Base-by-base conservation (phyloP, 306 rosid species). In the Rosa multiflora region DNA sequence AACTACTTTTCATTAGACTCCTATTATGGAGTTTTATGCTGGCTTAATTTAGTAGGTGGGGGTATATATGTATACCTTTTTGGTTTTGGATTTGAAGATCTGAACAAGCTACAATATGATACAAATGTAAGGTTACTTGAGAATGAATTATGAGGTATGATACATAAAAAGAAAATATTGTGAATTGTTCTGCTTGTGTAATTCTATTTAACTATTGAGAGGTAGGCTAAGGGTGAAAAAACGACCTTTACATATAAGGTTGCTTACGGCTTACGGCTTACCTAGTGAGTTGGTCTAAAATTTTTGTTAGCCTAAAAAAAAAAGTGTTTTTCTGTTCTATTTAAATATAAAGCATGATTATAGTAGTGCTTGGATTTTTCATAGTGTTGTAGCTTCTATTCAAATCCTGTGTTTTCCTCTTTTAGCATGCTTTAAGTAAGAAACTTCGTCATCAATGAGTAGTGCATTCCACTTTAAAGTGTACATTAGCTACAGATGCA, bases 1-100 rank as follows among this genome's bases (percentile, higher is more conserved):
- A 63, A 66, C 70, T 14, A 15, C 8, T 26, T 26, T 66, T 35
- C 29, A 40, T 67, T 40, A 40, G 7, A 9, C 48, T 64, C 12
- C 11, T 64, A 14, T 67, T 2, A 20, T 40, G 49, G 72, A 40
- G 72, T 4, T 40, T 20, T 17, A 7, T 67, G 72, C 14, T 40
- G 72, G 17, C 51, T 67, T 67, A 40, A 67, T 67, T 67, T 67
- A 39, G 26, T 0, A 17, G 48, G 48, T 67, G 26, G 71, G 71
- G 72, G 49, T 67, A 67, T 67, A 67, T 20, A 67, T 40, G 49
- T 8, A 67, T 67, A 35, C 70, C 21, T 20, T 67, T 40, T 67
- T 35, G 44, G 70, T 21, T 58, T 15, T 8, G 47, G 47, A 67
- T 39, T 40, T 39, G 49, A 66, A 20, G 18, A 67, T 32, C 70